These are phyloP conservation scores for Debaryomyces castellii DNA, from an alignment of 805 yeast genomes.

Conservation along the genomic window DNA sequence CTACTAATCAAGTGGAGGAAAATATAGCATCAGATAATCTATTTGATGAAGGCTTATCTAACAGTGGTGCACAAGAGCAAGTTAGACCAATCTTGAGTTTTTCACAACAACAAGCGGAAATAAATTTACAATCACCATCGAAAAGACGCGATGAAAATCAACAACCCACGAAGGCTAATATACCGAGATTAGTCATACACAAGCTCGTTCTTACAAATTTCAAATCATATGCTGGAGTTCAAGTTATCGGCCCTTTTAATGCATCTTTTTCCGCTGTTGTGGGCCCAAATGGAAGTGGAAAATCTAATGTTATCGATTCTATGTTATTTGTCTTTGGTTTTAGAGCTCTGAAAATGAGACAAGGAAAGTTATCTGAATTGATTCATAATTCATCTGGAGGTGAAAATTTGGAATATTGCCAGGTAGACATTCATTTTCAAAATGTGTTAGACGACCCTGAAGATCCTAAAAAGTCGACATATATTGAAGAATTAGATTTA, in stretches of 20 bases:
- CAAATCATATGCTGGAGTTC: slow-evolving; percentile 94
- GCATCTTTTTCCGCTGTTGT: slow-evolving; percentile 94
- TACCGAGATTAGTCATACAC: slow-evolving; percentile 71
- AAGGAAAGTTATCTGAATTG: slow-evolving; percentile 85
- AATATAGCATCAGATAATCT: neutral
- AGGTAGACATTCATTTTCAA: slow-evolving; percentile 87
- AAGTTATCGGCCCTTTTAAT: slow-evolving; percentile 92
- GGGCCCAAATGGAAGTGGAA: slow-evolving; percentile 98
- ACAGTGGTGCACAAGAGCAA: neutral
- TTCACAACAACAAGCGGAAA: slow-evolving; percentile 27
- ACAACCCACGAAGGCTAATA: slow-evolving; percentile 16
- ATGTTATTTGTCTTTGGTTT: slow-evolving; percentile 96
- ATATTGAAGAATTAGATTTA: slow-evolving; percentile 53
- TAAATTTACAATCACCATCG: slow-evolving; percentile 28
- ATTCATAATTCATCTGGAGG: slow-evolving; percentile 84
- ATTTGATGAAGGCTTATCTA: neutral
- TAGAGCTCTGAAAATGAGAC: slow-evolving; percentile 95
- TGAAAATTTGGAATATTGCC: slow-evolving; percentile 63
- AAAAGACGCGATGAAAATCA: slow-evolving; percentile 20
- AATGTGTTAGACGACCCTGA: slow-evolving; percentile 62
- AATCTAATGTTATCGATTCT: slow-evolving; percentile 95
- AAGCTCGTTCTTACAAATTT: slow-evolving; percentile 77
- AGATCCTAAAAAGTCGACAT: slow-evolving; percentile 26
- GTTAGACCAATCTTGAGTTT: slow-evolving; percentile 18
- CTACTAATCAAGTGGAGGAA: neutral